phyloP scores from a whole-genome alignment of 352 stramenopile species.

The Phytophthora litchii region DNA sequence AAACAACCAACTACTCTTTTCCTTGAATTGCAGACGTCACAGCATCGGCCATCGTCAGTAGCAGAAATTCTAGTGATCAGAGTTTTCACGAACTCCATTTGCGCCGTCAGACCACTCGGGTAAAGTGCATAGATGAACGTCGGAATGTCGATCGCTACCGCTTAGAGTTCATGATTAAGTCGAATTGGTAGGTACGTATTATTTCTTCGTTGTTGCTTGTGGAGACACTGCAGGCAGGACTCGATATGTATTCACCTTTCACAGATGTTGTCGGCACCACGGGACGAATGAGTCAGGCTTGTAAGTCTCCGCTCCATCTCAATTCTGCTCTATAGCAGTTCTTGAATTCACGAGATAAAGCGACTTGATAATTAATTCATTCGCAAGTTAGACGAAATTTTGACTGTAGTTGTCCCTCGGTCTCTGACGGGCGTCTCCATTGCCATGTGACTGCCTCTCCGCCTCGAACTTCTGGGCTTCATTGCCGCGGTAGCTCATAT shows the following conservation, averaged over 20 bases:
- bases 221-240: background rate
- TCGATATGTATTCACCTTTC: slow-evolving; percentile 1
- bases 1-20: too few species aligned
- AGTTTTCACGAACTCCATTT: slow-evolving; percentile 6
- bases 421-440: slow-evolving; percentile 9
- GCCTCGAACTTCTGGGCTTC: slow-evolving; percentile 17
- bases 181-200: background rate
- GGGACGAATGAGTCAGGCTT: slow-evolving; percentile 2
- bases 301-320: too few species aligned
- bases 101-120: slow-evolving; percentile 14
- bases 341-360: slow-evolving; percentile 6
- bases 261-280: background rate
- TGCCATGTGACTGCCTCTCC: slow-evolving; percentile 11
- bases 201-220: background rate
- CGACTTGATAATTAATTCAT: slow-evolving; percentile 14
- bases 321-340: slow-evolving; percentile 4
- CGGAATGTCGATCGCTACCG: slow-evolving; percentile 7
- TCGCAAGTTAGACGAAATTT: slow-evolving; percentile 50
- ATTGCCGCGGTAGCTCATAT: slow-evolving; percentile 17
- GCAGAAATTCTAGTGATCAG: background rate
- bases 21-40: too few species aligned
- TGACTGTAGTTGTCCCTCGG: slow-evolving; percentile 53
- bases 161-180: slow-evolving; percentile 4
- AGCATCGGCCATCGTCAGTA: background rate
- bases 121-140: slow-evolving; percentile 15